phyloP scores from a whole-genome alignment of 2,329 filamentous ascomycete genomes.

The Colletotrichum musicola region DNA sequence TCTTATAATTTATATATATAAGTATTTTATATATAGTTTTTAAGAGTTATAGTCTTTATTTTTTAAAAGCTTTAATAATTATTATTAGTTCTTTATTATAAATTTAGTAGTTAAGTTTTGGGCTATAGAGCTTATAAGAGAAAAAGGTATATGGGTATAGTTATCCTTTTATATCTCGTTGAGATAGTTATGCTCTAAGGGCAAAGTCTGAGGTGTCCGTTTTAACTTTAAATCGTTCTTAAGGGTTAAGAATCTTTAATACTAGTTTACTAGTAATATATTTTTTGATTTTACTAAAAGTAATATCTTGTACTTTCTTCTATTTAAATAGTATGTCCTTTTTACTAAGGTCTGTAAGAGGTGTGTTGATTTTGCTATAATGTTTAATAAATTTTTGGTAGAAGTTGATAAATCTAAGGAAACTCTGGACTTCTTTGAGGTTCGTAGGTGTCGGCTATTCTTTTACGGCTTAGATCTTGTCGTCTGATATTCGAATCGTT shows the following conservation, averaged over 20 bases:
- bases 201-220: background rate
- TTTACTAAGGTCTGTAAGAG: background rate
- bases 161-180: background rate
- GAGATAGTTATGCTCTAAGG: background rate
- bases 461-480: no score
- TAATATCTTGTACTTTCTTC: no score
- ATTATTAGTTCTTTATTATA: background rate
- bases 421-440: no score
- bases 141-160: background rate
- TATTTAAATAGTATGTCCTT: no score
- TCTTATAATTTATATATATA: background rate
- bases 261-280: background rate
- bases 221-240: background rate
- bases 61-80: background rate
- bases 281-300: background rate
- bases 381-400: background rate
- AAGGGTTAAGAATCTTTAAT: background rate
- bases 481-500: no score
- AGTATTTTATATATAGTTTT: background rate
- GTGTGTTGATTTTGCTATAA: background rate
- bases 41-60: background rate
- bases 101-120: background rate
- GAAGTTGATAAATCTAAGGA: background rate
- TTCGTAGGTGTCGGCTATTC: no score
- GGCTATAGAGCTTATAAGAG: background rate